These are phyloP conservation scores for Ophiocordyceps australis DNA, from an alignment of 2,329 filamentous ascomycete species.

Conservation along the genomic window DNA sequence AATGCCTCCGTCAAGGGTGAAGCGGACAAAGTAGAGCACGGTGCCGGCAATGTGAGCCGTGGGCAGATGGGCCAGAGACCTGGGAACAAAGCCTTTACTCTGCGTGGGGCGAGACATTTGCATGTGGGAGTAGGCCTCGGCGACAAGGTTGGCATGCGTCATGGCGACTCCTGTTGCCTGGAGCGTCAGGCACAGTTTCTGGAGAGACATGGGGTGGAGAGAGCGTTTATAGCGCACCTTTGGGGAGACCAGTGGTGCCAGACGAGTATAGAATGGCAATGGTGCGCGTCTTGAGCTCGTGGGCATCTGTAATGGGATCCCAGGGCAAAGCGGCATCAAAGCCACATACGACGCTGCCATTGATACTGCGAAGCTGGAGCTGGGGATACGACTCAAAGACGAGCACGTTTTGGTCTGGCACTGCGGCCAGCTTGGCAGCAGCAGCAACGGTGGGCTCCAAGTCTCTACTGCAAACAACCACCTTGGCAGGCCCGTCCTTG, in stretches of 20 bases:
- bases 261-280: slow-evolving; percentile 28
- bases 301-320: slow-evolving; percentile 30
- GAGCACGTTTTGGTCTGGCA: slow-evolving; percentile 27
- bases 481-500: slow-evolving; percentile 15
- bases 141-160: slow-evolving; percentile 24
- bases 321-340: slow-evolving; percentile 25
- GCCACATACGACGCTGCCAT: slow-evolving; percentile 7
- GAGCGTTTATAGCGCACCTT: slow-evolving; percentile 6
- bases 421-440: slow-evolving; percentile 25
- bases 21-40: slow-evolving; percentile 22
- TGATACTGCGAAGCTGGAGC: slow-evolving; percentile 9
- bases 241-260: slow-evolving; percentile 28
- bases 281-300: slow-evolving; percentile 19
- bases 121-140: no score
- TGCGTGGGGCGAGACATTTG: slow-evolving; percentile 12
- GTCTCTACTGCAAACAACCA: slow-evolving; percentile 27
- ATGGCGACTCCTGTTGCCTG: slow-evolving; percentile 25
- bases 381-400: slow-evolving; percentile 22
- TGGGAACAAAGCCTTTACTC: slow-evolving; percentile 10
- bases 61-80: slow-evolving; percentile 23
- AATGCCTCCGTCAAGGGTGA: slow-evolving; percentile 21
- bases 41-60: slow-evolving; percentile 27
- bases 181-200: no score
- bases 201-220: no score
- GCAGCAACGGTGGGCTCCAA: slow-evolving; percentile 25